Evolutionary conservation across 345 rosid species (phyloP), one percentile per base, ranked within the genome.

Genomic region (Lepidium didymum): DNA sequence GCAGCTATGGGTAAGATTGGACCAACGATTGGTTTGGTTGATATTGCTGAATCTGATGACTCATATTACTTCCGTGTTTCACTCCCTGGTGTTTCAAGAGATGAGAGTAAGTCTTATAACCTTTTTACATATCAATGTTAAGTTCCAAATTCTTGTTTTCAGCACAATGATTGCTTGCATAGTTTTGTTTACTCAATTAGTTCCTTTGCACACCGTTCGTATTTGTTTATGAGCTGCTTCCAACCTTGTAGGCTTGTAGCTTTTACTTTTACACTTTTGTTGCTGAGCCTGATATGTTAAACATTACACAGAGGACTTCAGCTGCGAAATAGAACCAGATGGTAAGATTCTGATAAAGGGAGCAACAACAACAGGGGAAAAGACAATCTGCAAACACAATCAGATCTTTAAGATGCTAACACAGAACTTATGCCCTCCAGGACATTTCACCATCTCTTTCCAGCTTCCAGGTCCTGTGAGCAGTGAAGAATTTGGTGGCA

Each of bases 401-500:
- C 83, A 73, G 74, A 57, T 85, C 62, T 93, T 90, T 47, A 77
- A 70, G 74, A 90, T 88, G 97, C 78, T 74, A 43, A 64, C 94
- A 0, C 96, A 80, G 51, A 90, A 92, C 59, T 76, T 90, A 6
- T 75, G 85, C 75, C 92, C 90, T 5, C 87, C 94, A 0, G 97
- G 98, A 19, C 83, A 68, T 53, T 93, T 92, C 77, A 74, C 94
- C 0, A 62, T 88, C 64, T 67, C 83, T 9, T 86, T 88, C 67
- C 79, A 75, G 67, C 91, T 92, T 10, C 93, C 96, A 4, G 96
- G 98, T 65, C 96, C 96, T 6, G 93, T 90, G 68, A 69, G 84
- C 64, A 69, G 56, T 46, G 82, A 74, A 29, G 81, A 78, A 36
- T 79, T 85, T 55, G 43, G 65, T 1, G 85, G 87, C 41, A 55